Percentiles rank a stretch among this genome's conserved stretches.
Conservation (phyloP, 2,329 filamentous ascomycete genomes). For the Xylariales sp. region DNA sequence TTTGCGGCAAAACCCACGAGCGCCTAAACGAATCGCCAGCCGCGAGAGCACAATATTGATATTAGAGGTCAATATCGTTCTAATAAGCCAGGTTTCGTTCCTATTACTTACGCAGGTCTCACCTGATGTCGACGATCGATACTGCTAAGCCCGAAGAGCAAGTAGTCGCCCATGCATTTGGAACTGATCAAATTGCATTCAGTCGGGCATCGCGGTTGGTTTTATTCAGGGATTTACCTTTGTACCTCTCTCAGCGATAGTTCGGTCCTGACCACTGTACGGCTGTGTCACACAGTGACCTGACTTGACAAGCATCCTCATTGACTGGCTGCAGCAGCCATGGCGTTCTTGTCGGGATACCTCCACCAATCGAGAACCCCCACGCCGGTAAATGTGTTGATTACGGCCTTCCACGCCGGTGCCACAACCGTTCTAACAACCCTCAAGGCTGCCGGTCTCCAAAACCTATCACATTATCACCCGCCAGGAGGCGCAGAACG, state of each 20-base stretch:
- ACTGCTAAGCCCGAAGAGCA: constrained; percentile 1
- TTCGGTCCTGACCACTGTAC: neutral
- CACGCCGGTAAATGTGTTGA: neutral
- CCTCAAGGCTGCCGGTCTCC: too few species aligned
- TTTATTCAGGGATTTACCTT: constrained; percentile 5
- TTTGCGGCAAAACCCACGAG: too few species aligned
- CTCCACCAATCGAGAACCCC: constrained; percentile 5
- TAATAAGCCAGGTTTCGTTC: too few species aligned
- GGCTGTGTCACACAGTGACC: constrained; percentile 1
- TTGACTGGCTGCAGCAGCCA: constrained; percentile 6
- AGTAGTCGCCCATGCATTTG: neutral
- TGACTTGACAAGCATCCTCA: constrained; percentile 5
- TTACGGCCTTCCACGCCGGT: constrained; percentile 1
- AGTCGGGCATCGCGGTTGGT: constrained; percentile 4
- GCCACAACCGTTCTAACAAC: neutral
- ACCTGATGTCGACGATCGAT: too few species aligned
- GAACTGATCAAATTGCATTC: neutral
- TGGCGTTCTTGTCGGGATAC: constrained; percentile 5
- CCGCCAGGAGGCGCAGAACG: too few species aligned
- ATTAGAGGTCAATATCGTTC: too few species aligned
- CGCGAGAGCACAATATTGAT: too few species aligned
- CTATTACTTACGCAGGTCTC: too few species aligned
- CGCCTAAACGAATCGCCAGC: too few species aligned
- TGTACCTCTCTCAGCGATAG: too few species aligned
- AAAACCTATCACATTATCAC: too few species aligned